These are phyloP conservation scores for Sclerotinia borealis DNA, from an alignment of 2,329 filamentous ascomycete species.

Conservation along the genomic window DNA sequence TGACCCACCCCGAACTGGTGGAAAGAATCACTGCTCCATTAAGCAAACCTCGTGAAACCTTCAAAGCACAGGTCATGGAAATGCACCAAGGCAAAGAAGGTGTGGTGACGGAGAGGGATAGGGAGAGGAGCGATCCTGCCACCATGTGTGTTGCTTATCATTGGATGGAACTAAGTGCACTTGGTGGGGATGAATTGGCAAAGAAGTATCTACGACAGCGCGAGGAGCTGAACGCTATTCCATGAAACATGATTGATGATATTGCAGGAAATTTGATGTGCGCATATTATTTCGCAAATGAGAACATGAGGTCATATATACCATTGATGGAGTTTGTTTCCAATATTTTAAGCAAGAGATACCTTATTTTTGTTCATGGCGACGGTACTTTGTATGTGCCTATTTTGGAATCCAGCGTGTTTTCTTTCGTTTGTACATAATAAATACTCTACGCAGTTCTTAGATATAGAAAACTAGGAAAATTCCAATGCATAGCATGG, in stretches of 20 bases:
- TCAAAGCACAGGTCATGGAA: constrained; percentile 81
- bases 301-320: constrained; percentile 5
- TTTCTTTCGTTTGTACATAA: not conserved
- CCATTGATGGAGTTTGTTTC: constrained; percentile 5
- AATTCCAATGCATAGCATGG: not conserved
- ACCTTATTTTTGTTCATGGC: constrained; percentile 7
- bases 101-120: constrained; percentile 45
- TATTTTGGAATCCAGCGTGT: not conserved
- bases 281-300: not conserved
- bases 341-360: constrained; percentile 10
- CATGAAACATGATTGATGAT: constrained; percentile 18
- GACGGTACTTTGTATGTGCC: not conserved
- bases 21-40: constrained; percentile 75
- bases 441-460: not conserved
- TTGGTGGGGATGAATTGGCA: constrained; percentile 80
- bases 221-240: constrained; percentile 31
- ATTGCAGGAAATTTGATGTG: not conserved
- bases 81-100: constrained; percentile 46
- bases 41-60: constrained; percentile 78
- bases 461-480: not conserved
- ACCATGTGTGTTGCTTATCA: constrained; percentile 93
- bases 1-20: constrained; percentile 84
- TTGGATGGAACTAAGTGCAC: constrained; percentile 90
- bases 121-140: constrained; percentile 68
- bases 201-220: constrained; percentile 71